Conservation (phyloP, 2,329 filamentous ascomycete genomes). For the Lachnellula willkommii region DNA sequence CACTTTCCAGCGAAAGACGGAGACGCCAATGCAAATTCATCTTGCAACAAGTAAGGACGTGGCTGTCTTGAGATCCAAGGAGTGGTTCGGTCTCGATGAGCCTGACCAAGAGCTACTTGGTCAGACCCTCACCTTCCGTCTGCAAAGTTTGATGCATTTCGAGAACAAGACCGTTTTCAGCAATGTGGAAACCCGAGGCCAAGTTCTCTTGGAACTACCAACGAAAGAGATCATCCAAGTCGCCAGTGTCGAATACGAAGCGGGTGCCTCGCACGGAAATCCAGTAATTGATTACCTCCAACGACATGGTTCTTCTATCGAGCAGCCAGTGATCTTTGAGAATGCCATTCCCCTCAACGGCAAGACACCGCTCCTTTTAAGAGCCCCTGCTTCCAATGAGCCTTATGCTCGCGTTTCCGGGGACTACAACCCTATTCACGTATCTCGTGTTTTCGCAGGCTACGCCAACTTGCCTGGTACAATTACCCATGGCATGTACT, state of each 20-base stretch:
- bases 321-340: conserved; percentile 95
- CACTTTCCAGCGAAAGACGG: conserved; percentile 96
- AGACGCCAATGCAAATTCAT: conserved; percentile 91
- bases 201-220: conserved; percentile 88
- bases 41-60: conserved; percentile 85
- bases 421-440: conserved; percentile 98
- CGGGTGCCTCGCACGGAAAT: conserved; percentile 87
- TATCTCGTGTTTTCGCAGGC: conserved; percentile 90
- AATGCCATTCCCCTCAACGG: conserved; percentile 94
- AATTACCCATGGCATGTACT: conserved; percentile 99
- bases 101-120: conserved; percentile 81
- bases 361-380: conserved; percentile 80
- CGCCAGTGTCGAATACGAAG: conserved; percentile 93
- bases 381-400: conserved; percentile 93
- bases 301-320: conserved; percentile 84
- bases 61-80: conserved; percentile 89
- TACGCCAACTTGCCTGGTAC: conserved; percentile 95
- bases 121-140: conserved; percentile 92
- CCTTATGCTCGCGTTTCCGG: conserved; percentile 96
- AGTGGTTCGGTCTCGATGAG: conserved; percentile 91
- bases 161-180: conserved; percentile 93
- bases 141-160: conserved; percentile 85
- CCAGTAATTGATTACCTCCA: conserved; percentile 94
- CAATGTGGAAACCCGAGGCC: conserved; percentile 83
- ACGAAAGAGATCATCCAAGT: conserved; percentile 98